Conservation (phyloP, 2,329 filamentous ascomycete genomes). For the Huntiella omanensis region DNA sequence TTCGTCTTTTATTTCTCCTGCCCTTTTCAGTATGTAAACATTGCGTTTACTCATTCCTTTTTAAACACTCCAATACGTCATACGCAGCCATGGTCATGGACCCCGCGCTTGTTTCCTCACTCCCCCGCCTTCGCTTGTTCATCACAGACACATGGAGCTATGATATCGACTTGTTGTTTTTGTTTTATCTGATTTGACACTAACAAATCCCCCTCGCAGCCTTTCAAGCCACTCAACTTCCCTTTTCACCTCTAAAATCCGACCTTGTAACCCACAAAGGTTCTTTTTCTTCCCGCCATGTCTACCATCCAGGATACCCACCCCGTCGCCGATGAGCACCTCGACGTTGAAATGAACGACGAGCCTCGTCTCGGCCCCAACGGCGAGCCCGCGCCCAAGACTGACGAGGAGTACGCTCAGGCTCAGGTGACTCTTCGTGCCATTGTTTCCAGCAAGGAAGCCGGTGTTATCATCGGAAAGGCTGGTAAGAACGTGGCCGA, state of each 20-base stretch:
- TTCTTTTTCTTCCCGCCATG: slow-evolving; percentile 27
- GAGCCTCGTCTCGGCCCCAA: slow-evolving; percentile 46
- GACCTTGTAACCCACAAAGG: not conserved
- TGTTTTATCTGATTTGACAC: too few species aligned
- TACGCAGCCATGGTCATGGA: too few species aligned
- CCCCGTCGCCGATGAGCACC: slow-evolving; percentile 39
- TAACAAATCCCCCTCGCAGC: too few species aligned
- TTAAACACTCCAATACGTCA: too few species aligned
- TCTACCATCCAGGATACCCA: slow-evolving; percentile 40
- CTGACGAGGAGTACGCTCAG: slow-evolving; percentile 90
- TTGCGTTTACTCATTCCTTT: too few species aligned
- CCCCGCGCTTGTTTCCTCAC: too few species aligned
- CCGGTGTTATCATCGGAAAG: slow-evolving; percentile 97
- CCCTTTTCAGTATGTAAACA: too few species aligned
- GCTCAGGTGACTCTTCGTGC: slow-evolving; percentile 85
- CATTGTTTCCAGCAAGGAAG: slow-evolving; percentile 97
- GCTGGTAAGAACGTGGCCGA: slow-evolving; percentile 96
- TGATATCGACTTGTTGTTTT: too few species aligned
- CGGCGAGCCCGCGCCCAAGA: slow-evolving; percentile 66
- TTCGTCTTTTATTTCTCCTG: too few species aligned
- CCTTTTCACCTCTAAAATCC: slow-evolving; percentile 1
- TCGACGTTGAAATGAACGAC: slow-evolving; percentile 45
- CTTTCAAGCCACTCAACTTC: not conserved
- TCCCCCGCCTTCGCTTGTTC: too few species aligned
- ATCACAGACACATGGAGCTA: too few species aligned